Evolutionary conservation across 352 stramenopile species (phyloP), one percentile per base, ranked within the genome.

Genomic region (Pythium monospermum): DNA sequence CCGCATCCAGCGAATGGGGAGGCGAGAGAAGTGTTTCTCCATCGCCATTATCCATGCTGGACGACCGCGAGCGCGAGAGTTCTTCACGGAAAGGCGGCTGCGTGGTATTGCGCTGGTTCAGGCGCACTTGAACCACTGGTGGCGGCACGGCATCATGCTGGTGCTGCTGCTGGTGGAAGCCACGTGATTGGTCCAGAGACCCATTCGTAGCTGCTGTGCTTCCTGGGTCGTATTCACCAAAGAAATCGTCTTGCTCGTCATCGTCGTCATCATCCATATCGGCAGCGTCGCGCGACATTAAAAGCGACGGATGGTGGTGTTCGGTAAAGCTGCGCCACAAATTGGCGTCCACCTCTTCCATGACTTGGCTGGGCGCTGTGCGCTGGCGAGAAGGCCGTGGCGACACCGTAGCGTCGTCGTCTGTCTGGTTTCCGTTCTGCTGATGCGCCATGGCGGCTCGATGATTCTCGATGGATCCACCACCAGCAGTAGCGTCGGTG

Each of bases 51-150:
- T 57, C 41, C 19, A 36, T 40, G 26, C 27, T n/a, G 42, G 49
- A 19, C 11, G 59, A 62, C 27, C 23, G 44, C 12, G 58, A 57
- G 18, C 32, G 19, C 28, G 63, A 68, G 40, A 68, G 65, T 36
- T 68, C 59, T 43, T 71, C 63, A 13, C 53, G 57, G 30, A 69
- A 69, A 23, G 51, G 51, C 27, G 43, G 42, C 18, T 30, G 21
- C 32, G 50, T 27, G n/a, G n/a, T n/a, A n/a, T n/a, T n/a, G n/a
- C n/a, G n/a, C 23, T 54, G 54, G 23, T 35, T 33, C 16, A 44
- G 25, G 21, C 51, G 42, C 18, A 57, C 50, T 12, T 33, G 19
- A 39, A 57, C 36, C 6, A 48, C 19, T 4, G 49, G 31, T 13
- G 39, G 49, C 30, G 32, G 16, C 19, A 36, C 6, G 27, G 25